Evolutionary conservation across 192 early-diverging fungal genomes (phyloP).

Genomic region (Neocallimastix lanati): DNA sequence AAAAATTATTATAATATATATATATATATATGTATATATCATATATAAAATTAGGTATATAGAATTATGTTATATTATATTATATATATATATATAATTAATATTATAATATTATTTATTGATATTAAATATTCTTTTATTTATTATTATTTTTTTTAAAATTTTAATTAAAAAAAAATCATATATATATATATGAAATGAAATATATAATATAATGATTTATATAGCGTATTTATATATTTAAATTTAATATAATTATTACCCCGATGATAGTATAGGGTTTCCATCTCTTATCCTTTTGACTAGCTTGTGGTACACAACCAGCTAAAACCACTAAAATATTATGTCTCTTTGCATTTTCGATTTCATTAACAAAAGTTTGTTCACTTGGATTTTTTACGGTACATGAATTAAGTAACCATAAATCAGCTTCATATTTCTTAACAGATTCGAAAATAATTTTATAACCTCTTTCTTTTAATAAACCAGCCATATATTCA

Average conservation of each 20-base stretch:
- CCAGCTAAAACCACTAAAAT: slow-evolving; percentile 37
- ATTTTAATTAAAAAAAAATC: no score
- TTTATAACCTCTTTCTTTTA: slow-evolving; percentile 23
- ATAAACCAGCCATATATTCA: slow-evolving; percentile 38
- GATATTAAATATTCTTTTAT: no score
- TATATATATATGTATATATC: background rate
- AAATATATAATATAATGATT: no score
- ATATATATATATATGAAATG: no score
- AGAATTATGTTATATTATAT: no score
- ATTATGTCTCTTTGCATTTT: slow-evolving; percentile 14
- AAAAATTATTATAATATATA: background rate
- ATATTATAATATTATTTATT: no score
- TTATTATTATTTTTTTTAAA: no score
- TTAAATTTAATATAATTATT: background rate
- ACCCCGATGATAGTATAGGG: slow-evolving; percentile 25
- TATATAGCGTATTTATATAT: no score
- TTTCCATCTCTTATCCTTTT: slow-evolving; percentile 18
- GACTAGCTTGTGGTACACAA: slow-evolving; percentile 29
- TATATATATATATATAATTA: no score
- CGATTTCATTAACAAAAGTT: slow-evolving; percentile 32
- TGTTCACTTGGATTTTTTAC: slow-evolving; percentile 37
- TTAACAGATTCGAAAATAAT: slow-evolving; percentile 19
- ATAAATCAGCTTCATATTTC: slow-evolving; percentile 21
- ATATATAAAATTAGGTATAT: no score
- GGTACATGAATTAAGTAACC: slow-evolving; percentile 43